Evolutionary conservation across 2,329 filamentous ascomycete species (phyloP), one percentile per base, ranked within the genome.

Genomic region (Xylaria polymorpha): DNA sequence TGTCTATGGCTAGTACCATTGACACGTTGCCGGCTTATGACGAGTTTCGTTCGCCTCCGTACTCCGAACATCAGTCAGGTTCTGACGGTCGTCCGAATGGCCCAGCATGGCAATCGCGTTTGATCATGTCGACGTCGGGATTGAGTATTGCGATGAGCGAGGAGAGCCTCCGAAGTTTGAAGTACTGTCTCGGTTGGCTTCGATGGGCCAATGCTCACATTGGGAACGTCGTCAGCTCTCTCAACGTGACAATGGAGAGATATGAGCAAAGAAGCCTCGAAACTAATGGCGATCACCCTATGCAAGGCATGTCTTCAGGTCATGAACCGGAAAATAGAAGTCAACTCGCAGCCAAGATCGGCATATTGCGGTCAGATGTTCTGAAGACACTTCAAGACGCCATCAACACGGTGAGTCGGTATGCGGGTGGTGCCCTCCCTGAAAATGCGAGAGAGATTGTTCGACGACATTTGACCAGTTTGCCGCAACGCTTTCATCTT

Each of bases 91-190:
- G 75, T 15, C 71, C 75, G 9, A 71, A 73, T 55, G 74, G 73
- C 51, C 72, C 74, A 35, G 78, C 85, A 76, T 97, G 94, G 94
- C 93, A 92, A 70, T 93, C 92, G 12, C 90, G 94, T 15, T 84
- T 98, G 20, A 92, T 97, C 73, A 92, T 97, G 79, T 94, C 93
- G 5, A 98, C 95, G 0, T 97, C 94, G 0, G 95, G 94, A 0
- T 86, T 98, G 0, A 94, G 94, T 71, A 91, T 97, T 18, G 94
- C 96, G 0, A 94, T 99, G 87, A 97, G 92, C 75, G 92, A 97
- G 20, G 92, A 96, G 76, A 97, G 93, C 25, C 83, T 98, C 9
- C 88, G 90, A 61, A 96, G 92, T 70, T 83, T 99, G 50, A 94
- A 93, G 74, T 95, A 94, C 75, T 98, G 94, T 72, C 83, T 98